Percentiles rank a stretch among this genome's conserved stretches.
Evolutionary conservation across 495 filamentous ascomycete species (phyloP).

Genomic region (Neurospora pannonica): DNA sequence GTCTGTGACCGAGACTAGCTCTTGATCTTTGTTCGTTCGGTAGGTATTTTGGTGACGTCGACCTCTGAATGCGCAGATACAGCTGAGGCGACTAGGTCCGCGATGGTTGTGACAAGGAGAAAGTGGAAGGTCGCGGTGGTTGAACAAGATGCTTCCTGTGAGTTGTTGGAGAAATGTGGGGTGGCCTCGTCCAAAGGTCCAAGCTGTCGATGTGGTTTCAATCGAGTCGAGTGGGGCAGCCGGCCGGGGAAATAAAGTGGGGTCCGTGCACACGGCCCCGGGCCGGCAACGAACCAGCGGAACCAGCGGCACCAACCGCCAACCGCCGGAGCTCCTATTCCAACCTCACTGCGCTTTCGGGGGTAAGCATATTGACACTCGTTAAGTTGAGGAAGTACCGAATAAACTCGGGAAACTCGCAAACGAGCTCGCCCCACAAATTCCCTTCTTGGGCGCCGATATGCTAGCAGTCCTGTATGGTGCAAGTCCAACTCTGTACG

Average conservation of each 20-base stretch:
- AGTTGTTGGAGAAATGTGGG: conserved; percentile 2
- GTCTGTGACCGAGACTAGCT: neutral
- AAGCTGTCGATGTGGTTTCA: conserved; percentile 6
- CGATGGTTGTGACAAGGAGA: neutral
- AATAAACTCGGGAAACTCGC: too few relatives aligned
- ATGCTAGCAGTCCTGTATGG: too few relatives aligned
- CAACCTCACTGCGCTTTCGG: neutral
- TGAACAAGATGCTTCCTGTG: neutral
- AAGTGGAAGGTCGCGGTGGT: neutral
- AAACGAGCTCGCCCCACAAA: too few relatives aligned
- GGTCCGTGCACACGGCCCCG: conserved; percentile 7
- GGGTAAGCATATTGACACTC: neutral
- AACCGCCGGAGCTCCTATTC: neutral
- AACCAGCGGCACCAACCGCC: neutral
- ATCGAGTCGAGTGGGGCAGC: neutral
- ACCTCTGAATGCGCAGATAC: neutral
- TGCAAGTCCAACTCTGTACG: too few relatives aligned
- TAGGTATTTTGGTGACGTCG: neutral
- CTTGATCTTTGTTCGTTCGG: conserved; percentile 3
- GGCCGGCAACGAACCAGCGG: neutral
- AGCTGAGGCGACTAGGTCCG: neutral
- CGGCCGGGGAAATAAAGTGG: conserved; percentile 15
- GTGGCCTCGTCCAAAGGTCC: conserved; percentile 1
- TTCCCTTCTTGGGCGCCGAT: too few relatives aligned
- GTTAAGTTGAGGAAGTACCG: neutral